Base-by-base conservation (phyloP, 805 yeast genomes). In the Saturnispora besseyi region DNA sequence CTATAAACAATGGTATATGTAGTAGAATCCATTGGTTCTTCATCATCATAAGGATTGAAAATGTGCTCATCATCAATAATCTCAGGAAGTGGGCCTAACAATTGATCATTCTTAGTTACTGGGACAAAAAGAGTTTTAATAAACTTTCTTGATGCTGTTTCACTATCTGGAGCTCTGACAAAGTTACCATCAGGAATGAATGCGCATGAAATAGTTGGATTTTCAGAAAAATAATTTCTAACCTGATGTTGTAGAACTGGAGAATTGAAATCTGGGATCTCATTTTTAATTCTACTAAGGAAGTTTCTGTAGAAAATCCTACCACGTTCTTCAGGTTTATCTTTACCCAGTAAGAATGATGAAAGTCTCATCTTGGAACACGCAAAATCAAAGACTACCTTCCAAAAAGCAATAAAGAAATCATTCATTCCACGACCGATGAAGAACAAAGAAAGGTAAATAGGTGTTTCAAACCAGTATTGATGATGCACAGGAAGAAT, bases 101-200 rank as follows among this genome's bases (percentile, higher is more conserved):
- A 72, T 45, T 76, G 71, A 62, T 90, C 96, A 56, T 81, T 84
- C 56, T 79, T 82, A 0, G 95, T 86, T 2, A 91, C 97, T 0
- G 88, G 79, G 1, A 86, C 83, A 67, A 93, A 93, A 51, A 89
- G 66, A 44, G 77, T 75, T 56, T 77, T 79, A 31, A 82, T 77
- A 55, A 73, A 80, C 44, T 75, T 76, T 51, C 88, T 70, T 0
- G 91, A 78, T 21, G 84, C 81, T 13, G 81, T 82, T 61, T 90
- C 97, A 55, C 77, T 77, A 51, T 79, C 83, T 0, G 99, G 99
- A 1, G 89, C 99, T 50, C 98, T 78, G 32, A 90, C 79, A 59
- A 78, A 84, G 44, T 72, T 70, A 3, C 99, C 99, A 63, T 87
- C 84, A 0, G 90, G 90, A 7, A 87, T 79, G 60, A 84, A 84